Evolutionary conservation across 2,329 filamentous ascomycete species (phyloP), one percentile per base, ranked within the genome.

Genomic region (Colletotrichum lini): DNA sequence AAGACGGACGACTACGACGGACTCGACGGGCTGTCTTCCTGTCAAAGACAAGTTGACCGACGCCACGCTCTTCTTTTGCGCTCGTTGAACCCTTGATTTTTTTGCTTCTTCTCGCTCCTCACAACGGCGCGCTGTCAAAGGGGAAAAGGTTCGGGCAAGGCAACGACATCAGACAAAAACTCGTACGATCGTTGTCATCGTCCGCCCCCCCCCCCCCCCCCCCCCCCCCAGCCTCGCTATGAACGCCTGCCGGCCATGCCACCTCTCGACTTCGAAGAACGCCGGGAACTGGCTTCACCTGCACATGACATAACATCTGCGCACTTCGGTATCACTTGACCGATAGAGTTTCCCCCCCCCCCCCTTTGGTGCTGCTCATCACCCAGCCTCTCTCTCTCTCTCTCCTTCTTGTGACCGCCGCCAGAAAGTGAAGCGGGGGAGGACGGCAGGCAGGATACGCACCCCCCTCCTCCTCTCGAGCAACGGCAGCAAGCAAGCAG

Each of bases 1-100:
- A 40, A 45, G 38, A 45, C 57, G 57, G 54, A 21, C 35, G n/a
- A 42, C 57, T 12, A 44, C 56, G 56, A n/a, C 38, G 54, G 53
- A 38, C 38, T 40, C 38, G 38, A 38, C 5, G 30, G 18, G 9
- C 18, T 56, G 35, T 23, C 54, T 18, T 57, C 54, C 21, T 42
- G 54, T 57, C 54, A 40, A 3, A 21, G 21, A 30, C 16, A 10
- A 15, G 18, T 59, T n/a, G 57, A 23, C 40, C 40, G n/a, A 38
- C 57, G 57, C 57, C 57, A 59, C 38, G 18, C 23, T 16, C 16
- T 45, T 42, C 23, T 16, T 16, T 45, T 42, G 38, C 40, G 21
- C 57, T 26, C 40, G 56, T 45, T 40, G 18, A 13, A 18, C 42
- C 56, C 42, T 45, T 59, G 21, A 4, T 23, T 35, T 8, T 35